phyloP scores from a whole-genome alignment of 495 filamentous ascomycete species.

The Viridothelium virens region DNA sequence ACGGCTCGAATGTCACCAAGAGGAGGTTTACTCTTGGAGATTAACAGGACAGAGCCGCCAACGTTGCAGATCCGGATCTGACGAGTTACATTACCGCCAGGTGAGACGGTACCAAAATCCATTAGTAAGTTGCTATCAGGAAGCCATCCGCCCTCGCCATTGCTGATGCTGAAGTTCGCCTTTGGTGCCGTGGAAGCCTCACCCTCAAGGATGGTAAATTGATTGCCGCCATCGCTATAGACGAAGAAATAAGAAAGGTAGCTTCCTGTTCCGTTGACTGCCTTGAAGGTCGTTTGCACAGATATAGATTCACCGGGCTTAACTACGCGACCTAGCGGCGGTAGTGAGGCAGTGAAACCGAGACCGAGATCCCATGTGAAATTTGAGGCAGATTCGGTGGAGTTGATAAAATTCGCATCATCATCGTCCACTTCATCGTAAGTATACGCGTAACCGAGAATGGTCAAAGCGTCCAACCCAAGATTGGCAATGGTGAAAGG shows the following conservation, averaged over 20 bases:
- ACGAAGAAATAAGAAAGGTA: conserved; percentile 29
- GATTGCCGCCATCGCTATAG: conserved; percentile 22
- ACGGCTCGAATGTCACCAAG: conserved; percentile 22
- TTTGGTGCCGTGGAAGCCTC: conserved; percentile 26
- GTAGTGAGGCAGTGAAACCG: conserved; percentile 33
- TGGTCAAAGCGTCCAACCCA: conserved; percentile 33
- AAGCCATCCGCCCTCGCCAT: conserved; percentile 25
- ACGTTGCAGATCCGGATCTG: conserved; percentile 33
- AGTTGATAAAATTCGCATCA: conserved; percentile 25
- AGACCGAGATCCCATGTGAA: conserved; percentile 21
- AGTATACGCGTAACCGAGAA: conserved; percentile 33
- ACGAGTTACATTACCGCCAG: conserved; percentile 20
- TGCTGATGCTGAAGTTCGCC: conserved; percentile 27
- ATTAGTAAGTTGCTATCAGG: conserved; percentile 20
- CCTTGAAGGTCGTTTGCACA: conserved; percentile 29
- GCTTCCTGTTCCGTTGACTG: conserved; percentile 21
- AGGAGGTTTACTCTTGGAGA: conserved; percentile 33
- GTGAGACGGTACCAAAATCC: conserved; percentile 30
- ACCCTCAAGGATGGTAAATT: conserved; percentile 26
- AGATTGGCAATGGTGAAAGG: conserved; percentile 35
- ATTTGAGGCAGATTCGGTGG: conserved; percentile 19
- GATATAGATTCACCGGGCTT: conserved; percentile 26
- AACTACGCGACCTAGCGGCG: conserved; percentile 26
- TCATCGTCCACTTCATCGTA: conserved; percentile 24
- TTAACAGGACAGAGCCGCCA: conserved; percentile 31